Evolutionary conservation across 2,329 filamentous ascomycete genomes (phyloP).

Genomic region (Cercospora zeina): DNA sequence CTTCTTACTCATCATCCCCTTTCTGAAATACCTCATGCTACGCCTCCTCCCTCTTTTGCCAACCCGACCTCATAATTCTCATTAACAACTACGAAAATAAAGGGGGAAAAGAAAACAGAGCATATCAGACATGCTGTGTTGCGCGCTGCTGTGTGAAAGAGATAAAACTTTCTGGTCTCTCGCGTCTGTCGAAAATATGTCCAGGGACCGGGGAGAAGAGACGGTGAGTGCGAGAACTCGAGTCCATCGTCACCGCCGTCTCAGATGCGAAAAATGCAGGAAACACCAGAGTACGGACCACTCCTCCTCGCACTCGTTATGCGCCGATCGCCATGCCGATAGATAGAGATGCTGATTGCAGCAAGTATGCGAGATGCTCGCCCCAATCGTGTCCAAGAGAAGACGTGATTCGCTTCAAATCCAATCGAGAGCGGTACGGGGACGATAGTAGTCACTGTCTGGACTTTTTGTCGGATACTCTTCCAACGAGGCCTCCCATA

Average conservation of each 20-base stretch:
- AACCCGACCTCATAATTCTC: slow-evolving; percentile 3
- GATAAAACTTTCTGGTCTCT: background rate
- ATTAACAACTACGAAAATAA: slow-evolving; percentile 9
- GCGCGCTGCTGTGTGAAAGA: background rate
- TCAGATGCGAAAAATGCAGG: background rate
- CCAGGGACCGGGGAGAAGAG: background rate
- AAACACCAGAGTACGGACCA: background rate
- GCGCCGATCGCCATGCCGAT: slow-evolving; percentile 11
- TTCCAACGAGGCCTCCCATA: slow-evolving; percentile 10
- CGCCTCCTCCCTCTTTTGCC: background rate
- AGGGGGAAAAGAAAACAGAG: background rate
- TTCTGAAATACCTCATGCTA: background rate
- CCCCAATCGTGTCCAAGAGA: slow-evolving; percentile 10
- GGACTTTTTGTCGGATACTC: background rate
- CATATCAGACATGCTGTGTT: background rate
- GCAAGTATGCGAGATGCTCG: background rate
- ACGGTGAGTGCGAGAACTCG: background rate
- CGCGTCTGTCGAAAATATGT: slow-evolving; percentile 16
- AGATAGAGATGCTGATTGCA: background rate
- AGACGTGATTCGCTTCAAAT: slow-evolving; percentile 1
- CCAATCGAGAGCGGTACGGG: slow-evolving; percentile 7
- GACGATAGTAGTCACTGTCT: background rate
- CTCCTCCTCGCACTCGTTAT: background rate
- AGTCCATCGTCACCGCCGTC: background rate
- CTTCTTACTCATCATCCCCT: background rate